Percentiles rank a stretch among this genome's conserved stretches.
phyloP scores from a whole-genome alignment of 305 asterid genomes.

The Solanum hybrid region DNA sequence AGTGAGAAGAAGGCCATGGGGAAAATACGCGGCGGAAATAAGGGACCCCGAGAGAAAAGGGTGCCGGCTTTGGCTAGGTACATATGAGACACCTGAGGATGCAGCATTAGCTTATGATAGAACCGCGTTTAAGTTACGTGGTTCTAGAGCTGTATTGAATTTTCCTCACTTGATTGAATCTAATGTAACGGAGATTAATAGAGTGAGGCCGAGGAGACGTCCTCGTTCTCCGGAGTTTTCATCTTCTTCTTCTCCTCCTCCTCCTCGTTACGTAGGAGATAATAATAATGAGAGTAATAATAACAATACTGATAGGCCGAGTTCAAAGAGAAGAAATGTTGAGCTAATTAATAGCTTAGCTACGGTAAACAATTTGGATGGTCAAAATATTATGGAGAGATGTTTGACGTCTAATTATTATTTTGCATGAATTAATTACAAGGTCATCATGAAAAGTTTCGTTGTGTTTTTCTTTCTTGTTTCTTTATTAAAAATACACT shows the following conservation, averaged over 20 bases:
- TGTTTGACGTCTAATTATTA: not conserved
- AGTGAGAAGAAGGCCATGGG: constrained; percentile 4
- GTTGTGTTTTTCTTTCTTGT: no score
- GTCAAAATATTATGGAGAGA: not conserved
- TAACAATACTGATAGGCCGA: not conserved
- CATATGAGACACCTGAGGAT: constrained; percentile 14
- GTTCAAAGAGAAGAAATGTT: not conserved
- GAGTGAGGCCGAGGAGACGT: constrained; percentile 3
- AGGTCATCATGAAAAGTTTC: not conserved
- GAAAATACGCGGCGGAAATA: constrained; percentile 10
- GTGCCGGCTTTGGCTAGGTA: constrained; percentile 11
- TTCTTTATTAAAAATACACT: no score
- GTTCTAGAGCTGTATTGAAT: constrained; percentile 5
- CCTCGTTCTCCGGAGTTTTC: not conserved
- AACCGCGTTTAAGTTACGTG: constrained; percentile 5
- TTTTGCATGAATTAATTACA: not conserved
- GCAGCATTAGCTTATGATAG: constrained; percentile 17
- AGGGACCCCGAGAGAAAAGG: constrained; percentile 11
- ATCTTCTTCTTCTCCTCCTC: not conserved
- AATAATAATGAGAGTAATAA: not conserved
- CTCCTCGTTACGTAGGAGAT: not conserved
- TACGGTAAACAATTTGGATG: not conserved
- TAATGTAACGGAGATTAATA: not conserved
- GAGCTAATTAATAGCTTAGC: not conserved
- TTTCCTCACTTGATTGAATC: constrained; percentile 11